Base-by-base conservation (phyloP, 495 filamentous ascomycete species). In the Niebla homalea region DNA sequence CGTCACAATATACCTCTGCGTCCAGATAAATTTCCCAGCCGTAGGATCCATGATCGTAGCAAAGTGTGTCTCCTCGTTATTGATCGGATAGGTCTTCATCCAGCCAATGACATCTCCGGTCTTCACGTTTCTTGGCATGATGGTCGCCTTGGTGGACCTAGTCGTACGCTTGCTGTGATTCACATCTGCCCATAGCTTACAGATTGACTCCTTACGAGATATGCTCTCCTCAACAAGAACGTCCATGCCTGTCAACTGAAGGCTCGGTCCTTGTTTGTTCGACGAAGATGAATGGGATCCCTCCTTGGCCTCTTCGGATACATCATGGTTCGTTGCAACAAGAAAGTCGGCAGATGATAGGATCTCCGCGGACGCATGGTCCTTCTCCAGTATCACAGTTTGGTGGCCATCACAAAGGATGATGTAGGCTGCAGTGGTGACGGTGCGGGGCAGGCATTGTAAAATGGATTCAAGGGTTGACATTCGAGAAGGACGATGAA, bases 371-470 rank as follows among this genome's bases (percentile, higher is more conserved):
- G 63, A 66, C 5, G 51, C 36, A 50, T 71, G 61, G 55, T 83
- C 80, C 57, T 82, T 83, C 50, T 83, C 80, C 42, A 84, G 61
- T 0, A 73, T 62, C 19, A 67, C 55, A 10, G 69, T 69, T 12
- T 49, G 49, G 0, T 49, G 26, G 1, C 76, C 77, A 42, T 76
- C 70, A 50, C 71, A 70, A 50, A 81, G 67, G 46, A 74, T 73
- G 0, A 83, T 57, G 59, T 83, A 85, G 25, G 74, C 76, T 1
- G 77, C 74, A 43, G 79, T 75, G 3, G 73, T 71, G 0, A 62
- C 62, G 4, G 63, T 58, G 0, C 25, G 10, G 7, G 69, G 62
- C 4, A 80, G 55, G 12, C 46, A 50, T 0, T 49, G 45, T 1
- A 60, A 49, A 10, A 78, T 63, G 3, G 51, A 25, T 0, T 55